A percentile compares a stretch with the other conserved stretches of the same genome.
phyloP scores from a whole-genome alignment of 177 flowering plant genomes.

The Vitis hybrid region DNA sequence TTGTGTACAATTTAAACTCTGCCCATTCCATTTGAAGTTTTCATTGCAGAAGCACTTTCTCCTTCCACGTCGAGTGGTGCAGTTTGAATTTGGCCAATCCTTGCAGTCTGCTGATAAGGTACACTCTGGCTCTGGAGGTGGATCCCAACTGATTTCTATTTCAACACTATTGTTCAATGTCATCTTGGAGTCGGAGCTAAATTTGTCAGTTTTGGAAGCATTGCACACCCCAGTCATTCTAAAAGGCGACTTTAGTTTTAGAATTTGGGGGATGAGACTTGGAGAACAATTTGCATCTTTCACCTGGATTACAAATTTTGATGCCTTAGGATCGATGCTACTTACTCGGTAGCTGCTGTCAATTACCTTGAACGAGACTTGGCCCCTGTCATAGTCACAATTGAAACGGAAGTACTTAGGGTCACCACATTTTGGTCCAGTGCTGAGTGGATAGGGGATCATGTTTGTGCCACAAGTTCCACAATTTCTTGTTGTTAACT shows the following conservation, averaged over 20 bases:
- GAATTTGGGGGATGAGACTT: background rate
- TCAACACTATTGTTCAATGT: background rate
- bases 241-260: constrained; percentile 7
- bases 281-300: background rate
- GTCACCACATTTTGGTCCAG: constrained; percentile 19
- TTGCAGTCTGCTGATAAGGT: constrained; percentile 9
- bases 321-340: constrained; percentile 10
- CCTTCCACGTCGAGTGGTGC: background rate
- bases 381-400: constrained; percentile 16
- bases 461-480: constrained; percentile 5
- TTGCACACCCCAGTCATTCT: background rate
- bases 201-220: background rate
- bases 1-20: background rate
- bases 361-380: constrained; percentile 16
- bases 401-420: constrained; percentile 17
- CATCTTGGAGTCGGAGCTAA: background rate
- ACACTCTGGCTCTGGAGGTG: constrained; percentile 15
- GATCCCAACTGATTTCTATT: constrained; percentile 21
- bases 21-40: background rate
- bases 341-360: constrained; percentile 8
- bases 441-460: constrained; percentile 13
- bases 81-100: constrained; percentile 5
- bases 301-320: constrained; percentile 13
- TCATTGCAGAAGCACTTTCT: constrained; percentile 7
- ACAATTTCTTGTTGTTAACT: background rate